These are phyloP conservation scores for Neonectria faginata DNA, from an alignment of 2,329 filamentous ascomycete species.

Conservation along the genomic window DNA sequence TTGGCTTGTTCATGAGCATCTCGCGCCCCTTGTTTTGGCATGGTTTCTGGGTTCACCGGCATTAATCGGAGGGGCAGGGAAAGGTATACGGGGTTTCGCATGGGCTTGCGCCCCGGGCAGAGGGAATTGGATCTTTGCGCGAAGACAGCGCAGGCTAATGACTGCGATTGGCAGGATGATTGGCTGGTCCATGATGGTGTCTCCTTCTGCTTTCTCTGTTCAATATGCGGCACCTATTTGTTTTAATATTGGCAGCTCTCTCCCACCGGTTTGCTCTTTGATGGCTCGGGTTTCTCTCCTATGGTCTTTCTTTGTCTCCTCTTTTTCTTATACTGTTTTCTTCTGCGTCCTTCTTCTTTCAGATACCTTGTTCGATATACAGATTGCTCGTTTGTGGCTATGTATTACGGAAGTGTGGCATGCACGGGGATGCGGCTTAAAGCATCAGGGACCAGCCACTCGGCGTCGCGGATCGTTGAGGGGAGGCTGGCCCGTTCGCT, in stretches of 20 bases:
- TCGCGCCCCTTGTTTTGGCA: conserved; percentile 35
- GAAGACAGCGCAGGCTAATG: conserved; percentile 57
- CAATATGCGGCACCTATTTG: conserved; percentile 53
- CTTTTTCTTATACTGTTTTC: conserved; percentile 39
- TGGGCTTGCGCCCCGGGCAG: conserved; percentile 44
- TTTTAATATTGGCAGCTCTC: conserved; percentile 49
- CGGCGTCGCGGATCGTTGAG: conserved; percentile 37
- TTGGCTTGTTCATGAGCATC: conserved; percentile 36
- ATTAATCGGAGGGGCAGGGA: conserved; percentile 46
- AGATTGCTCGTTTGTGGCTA: conserved; percentile 50
- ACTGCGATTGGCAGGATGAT: conserved; percentile 55
- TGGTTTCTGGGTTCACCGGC: conserved; percentile 43
- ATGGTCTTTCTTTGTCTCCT: conserved; percentile 39
- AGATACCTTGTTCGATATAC: conserved; percentile 73
- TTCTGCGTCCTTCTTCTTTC: conserved; percentile 47
- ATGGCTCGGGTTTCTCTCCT: conserved; percentile 39
- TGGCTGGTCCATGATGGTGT: conserved; percentile 65
- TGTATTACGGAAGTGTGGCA: conserved; percentile 39
- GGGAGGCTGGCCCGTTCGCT: conserved; percentile 48
- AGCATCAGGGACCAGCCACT: conserved; percentile 23
- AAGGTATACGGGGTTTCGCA: conserved; percentile 47
- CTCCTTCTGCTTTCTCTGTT: conserved; percentile 56
- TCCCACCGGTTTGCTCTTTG: conserved; percentile 28
- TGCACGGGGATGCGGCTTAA: conserved; percentile 35
- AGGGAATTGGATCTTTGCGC: conserved; percentile 48